Evolutionary conservation across 768 basidiomycete species (phyloP).

Genomic region (Dendrothele bispora): DNA sequence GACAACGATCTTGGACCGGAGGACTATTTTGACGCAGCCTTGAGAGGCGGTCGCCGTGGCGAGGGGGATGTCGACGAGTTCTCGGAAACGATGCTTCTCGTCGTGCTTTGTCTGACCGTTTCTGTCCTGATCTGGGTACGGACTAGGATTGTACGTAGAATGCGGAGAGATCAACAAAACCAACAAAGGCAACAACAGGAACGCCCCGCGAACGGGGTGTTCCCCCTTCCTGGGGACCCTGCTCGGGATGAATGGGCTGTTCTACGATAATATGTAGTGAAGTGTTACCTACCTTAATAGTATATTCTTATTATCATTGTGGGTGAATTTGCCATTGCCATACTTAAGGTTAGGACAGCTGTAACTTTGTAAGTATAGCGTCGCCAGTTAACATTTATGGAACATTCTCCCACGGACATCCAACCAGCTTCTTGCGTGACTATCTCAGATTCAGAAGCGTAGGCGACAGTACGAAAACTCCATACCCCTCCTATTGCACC

Average conservation of each 20-base stretch:
- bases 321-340: too few relatives aligned
- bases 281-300: conserved; percentile 16
- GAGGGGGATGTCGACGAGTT: conserved; percentile 73
- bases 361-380: too few relatives aligned
- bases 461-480: not conserved
- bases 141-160: conserved; percentile 72
- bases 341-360: too few relatives aligned
- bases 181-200: conserved; percentile 37
- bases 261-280: conserved; percentile 42
- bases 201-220: conserved; percentile 37
- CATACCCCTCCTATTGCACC: too few relatives aligned
- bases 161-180: conserved; percentile 61
- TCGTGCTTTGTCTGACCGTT: conserved; percentile 70
- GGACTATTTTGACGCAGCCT: conserved; percentile 74
- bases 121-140: conserved; percentile 78
- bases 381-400: too few relatives aligned
- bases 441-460: too few relatives aligned
- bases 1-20: conserved; percentile 79
- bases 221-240: conserved; percentile 65
- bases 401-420: too few relatives aligned
- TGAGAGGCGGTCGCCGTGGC: conserved; percentile 58
- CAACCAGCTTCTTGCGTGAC: too few relatives aligned
- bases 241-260: conserved; percentile 68
- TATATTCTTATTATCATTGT: conserved; percentile 12
- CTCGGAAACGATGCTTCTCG: conserved; percentile 76